Base-by-base conservation (phyloP, 371 early-diverging fungal species). In the Capniomyces stellatus region DNA sequence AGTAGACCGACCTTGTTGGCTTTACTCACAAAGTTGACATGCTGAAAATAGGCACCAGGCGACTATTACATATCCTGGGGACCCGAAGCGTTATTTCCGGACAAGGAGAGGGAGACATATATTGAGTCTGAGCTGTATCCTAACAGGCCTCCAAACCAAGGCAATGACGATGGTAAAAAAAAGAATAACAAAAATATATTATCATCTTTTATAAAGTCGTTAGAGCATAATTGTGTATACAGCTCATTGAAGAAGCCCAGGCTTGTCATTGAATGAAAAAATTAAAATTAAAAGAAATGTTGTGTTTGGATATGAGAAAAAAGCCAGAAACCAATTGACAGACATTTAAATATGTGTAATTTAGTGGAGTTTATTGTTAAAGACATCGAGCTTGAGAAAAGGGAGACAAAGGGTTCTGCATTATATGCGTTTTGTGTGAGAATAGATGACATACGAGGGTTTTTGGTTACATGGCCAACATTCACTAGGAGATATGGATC, bases 401-500 rank as follows among this genome's bases (percentile, higher is more conserved):
- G 15, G 15, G 35, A 35, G 35, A 6, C 15, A 35, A 35, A 6
- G 6, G 35, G 35, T 15, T 10, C 75, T 48, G 42, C 67, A 46
- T 29, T 72, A 62, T 74, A 74, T 49, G 71, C 68, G 6, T 73
- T 74, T 27, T 65, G 69, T 41, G 61, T 70, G 51, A 67, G 71
- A 0, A 43, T 74, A 24, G 67, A 61, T 12, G 67, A 60, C 13
- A 62, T 74, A n/a, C 57, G 58, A 31, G 73, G 74, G 8, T 46
- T 74, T 29, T 55, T 72, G 12, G 60, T 64, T 10, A 65, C 71
- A 19, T 73, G 73, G 25, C 75, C 75, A 8, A 64, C 71, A n/a
- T 57, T 75, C 51, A 74, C 65, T 12, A 69, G 71, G 25, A 68
- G 75, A 55, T 58, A 75, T 46, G 75, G 75, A 13, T 75, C 74